phyloP scores from a whole-genome alignment of 371 early-diverging fungal species.

The Lichtheimia ramosa region DNA sequence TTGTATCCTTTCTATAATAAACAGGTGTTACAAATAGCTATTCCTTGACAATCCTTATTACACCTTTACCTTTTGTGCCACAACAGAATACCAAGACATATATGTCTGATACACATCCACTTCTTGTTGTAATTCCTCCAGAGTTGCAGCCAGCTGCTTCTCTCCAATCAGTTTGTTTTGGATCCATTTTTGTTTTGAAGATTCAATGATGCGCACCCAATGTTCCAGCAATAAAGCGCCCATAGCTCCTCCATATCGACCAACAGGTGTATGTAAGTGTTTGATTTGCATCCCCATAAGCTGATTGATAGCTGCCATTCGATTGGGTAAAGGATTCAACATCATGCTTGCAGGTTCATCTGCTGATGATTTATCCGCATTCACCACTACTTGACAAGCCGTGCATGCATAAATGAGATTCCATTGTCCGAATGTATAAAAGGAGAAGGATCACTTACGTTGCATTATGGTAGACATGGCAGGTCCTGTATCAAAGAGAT shows the following conservation, averaged over 20 bases:
- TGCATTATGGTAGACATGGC: conserved; percentile 36
- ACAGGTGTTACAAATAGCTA: background rate
- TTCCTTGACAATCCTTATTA: background rate
- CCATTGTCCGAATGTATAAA: too few relatives aligned
- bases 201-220: conserved; percentile 37
- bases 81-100: conserved; percentile 51
- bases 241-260: conserved; percentile 34
- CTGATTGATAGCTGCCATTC: conserved; percentile 33
- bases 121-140: conserved; percentile 30
- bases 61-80: conserved; percentile 36
- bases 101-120: conserved; percentile 38
- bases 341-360: background rate
- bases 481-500: conserved; percentile 44
- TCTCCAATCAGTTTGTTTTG: conserved; percentile 33
- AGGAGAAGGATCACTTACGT: conserved; percentile 9
- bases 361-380: background rate
- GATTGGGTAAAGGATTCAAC: conserved; percentile 43
- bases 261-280: conserved; percentile 46
- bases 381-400: background rate
- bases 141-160: conserved; percentile 30
- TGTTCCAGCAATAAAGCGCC: conserved; percentile 37
- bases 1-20: conserved; percentile 30
- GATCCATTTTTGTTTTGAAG: conserved; percentile 33
- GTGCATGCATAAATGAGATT: too few relatives aligned
- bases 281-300: conserved; percentile 40